Evolutionary conservation across 768 basidiomycete genomes (phyloP).

Genomic region (Leccinellum rugosiceps): DNA sequence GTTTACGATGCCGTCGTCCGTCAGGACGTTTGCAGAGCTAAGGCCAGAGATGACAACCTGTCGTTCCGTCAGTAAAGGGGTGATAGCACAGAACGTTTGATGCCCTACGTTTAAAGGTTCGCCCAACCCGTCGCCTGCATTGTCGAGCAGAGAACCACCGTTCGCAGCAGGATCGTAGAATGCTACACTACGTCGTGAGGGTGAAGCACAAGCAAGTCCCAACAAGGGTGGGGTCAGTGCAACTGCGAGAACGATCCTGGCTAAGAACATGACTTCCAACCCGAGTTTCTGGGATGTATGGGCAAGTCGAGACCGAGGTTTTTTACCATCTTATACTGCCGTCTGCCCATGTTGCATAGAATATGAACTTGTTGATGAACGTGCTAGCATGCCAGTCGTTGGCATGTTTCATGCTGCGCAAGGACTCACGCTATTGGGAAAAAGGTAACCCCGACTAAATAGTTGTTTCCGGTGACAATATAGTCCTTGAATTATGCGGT

Average conservation of each 20-base stretch:
- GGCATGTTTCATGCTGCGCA: not conserved
- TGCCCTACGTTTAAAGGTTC: constrained; percentile 41
- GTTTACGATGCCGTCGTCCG: constrained; percentile 51
- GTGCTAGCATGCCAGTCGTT: not conserved
- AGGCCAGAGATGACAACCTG: constrained; percentile 63
- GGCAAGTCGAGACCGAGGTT: not conserved
- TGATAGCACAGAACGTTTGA: not conserved
- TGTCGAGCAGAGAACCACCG: constrained; percentile 46
- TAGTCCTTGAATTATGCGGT: not conserved
- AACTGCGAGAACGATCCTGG: not conserved
- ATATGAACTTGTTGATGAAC: not conserved
- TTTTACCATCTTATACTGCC: not conserved
- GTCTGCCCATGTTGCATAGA: not conserved
- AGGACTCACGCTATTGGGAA: not conserved
- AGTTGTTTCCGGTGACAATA: not conserved
- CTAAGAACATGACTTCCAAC: not conserved
- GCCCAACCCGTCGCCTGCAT: constrained; percentile 37
- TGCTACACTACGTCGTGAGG: constrained; percentile 14
- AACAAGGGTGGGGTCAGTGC: not conserved
- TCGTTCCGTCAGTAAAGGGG: not conserved
- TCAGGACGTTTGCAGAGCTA: constrained; percentile 56
- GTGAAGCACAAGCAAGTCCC: not conserved
- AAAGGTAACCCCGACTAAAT: not conserved
- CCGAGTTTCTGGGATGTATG: not conserved
- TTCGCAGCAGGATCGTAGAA: constrained; percentile 34